Evolutionary conservation across 257 asterid species (phyloP), one percentile per base, ranked within the genome.

Genomic region (Plantago elongata): DNA sequence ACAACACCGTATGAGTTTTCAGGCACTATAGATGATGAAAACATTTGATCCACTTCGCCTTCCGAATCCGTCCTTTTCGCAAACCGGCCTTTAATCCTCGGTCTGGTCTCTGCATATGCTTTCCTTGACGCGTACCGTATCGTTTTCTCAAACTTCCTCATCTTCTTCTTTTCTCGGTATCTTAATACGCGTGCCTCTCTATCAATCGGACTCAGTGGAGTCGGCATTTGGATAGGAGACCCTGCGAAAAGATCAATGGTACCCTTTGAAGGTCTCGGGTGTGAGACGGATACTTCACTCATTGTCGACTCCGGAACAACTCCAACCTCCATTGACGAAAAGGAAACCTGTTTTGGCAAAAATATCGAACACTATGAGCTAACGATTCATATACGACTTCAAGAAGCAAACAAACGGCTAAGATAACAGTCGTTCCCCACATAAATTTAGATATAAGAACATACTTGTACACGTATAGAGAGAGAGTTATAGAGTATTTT

Each of bases 31-130:
- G 76, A 65, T 1, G 84, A 59, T n/a, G 87, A 71, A 62, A 85
- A 81, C 81, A 83, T 75, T 30, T 76, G 83, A 48, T 85, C 85
- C 13, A 77, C 82, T 75, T 83, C 83, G 13, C 56, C 69, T 38
- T 76, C 77, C 0, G 51, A 74, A 29, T 71, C 83, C n/a, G 79
- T 74, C 66, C 91, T 67, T 43, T 89, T 89, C 0, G 90, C 95
- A 47, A 89, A 89, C 5, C 97, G 82, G 3, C 97, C 97, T 77
- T 86, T 89, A 51, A 89, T 71, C 66, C 97, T 78, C 7, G 97
- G 97, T 63, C 97, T 75, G 0, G 84, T 86, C 48, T 89, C 97
- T 12, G 97, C 97, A 37, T 89, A 89, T 5, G 97, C 97, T 73
- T 89, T 89, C 66, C 97, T 68, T 4, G 97, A 86, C 0, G 97